Percentiles rank a stretch among this genome's conserved stretches.
These are phyloP conservation scores for Fusarium sp. DNA, from an alignment of 2,329 filamentous ascomycete species.

Conservation along the genomic window DNA sequence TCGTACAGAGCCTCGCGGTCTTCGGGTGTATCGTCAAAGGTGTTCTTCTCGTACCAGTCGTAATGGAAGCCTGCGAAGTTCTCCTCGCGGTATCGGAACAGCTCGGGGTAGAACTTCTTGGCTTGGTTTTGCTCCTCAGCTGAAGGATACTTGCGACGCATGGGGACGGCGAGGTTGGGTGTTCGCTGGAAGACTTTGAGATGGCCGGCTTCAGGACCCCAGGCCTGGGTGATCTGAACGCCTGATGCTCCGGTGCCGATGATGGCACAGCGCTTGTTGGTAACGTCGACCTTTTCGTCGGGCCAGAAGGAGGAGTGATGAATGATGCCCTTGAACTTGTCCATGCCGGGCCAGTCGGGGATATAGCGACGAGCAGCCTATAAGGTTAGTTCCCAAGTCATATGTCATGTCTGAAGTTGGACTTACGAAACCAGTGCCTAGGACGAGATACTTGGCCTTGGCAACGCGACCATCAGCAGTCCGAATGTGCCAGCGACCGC, in stretches of 20 bases:
- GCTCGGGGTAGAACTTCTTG: constrained; percentile 59
- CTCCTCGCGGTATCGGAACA: constrained; percentile 65
- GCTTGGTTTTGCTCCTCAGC: constrained; percentile 54
- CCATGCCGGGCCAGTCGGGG: constrained; percentile 69
- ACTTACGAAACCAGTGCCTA: constrained; percentile 65
- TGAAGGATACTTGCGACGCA: constrained; percentile 62
- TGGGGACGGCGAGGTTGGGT: constrained; percentile 73
- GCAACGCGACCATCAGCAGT: constrained; percentile 63
- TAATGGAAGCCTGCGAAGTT: constrained; percentile 71
- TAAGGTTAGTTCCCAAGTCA: not conserved
- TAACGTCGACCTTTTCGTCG: constrained; percentile 64
- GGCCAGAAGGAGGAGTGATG: constrained; percentile 73
- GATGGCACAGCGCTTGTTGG: constrained; percentile 69
- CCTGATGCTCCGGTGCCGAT: constrained; percentile 75
- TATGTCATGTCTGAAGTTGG: fast-evolving
- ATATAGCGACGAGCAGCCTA: constrained; percentile 66
- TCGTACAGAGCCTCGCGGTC: constrained; percentile 63
- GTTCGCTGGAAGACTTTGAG: constrained; percentile 74
- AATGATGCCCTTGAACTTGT: constrained; percentile 69
- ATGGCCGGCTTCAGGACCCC: constrained; percentile 62
- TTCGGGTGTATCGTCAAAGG: constrained; percentile 64
- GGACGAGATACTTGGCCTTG: constrained; percentile 63
- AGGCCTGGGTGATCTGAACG: constrained; percentile 72
- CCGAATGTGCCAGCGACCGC: constrained; percentile 62
- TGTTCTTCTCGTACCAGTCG: constrained; percentile 64